Conservation (phyloP, 352 stramenopile species). For the Phytophthora hibernalis region DNA sequence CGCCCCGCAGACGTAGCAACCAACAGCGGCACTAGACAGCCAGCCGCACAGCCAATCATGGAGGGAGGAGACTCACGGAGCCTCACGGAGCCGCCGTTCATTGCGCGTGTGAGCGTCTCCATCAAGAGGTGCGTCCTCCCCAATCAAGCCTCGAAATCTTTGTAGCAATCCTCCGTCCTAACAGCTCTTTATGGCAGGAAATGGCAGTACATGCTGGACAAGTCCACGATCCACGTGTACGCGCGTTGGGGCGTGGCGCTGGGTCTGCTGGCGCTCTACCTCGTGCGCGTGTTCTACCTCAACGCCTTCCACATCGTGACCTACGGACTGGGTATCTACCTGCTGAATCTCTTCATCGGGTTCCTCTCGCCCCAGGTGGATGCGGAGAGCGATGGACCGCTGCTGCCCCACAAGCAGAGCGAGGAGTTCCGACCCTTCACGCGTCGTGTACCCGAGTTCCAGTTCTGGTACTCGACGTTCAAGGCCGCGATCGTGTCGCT, state of each 20-base stretch:
- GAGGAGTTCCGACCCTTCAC: constrained; percentile 94
- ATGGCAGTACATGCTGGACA: constrained; percentile 98
- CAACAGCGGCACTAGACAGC: background rate
- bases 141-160: background rate
- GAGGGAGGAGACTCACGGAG: constrained; percentile 64
- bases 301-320: constrained; percentile 99
- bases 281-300: constrained; percentile 92
- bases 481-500: constrained; percentile 93
- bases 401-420: constrained; percentile 91
- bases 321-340: constrained; percentile 99
- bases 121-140: constrained; percentile 67
- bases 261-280: constrained; percentile 91
- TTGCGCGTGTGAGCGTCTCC: constrained; percentile 77
- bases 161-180: background rate
- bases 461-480: constrained; percentile 97
- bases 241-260: constrained; percentile 92
- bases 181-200: constrained; percentile 61
- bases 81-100: constrained; percentile 81
- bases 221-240: constrained; percentile 97
- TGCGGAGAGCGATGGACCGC: constrained; percentile 85
- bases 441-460: constrained; percentile 97
- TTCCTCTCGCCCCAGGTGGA: constrained; percentile 98
- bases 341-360: constrained; percentile 99
- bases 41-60: constrained; percentile 21
- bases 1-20: constrained; percentile 7